A percentile compares a stretch with the other conserved stretches of the same genome.
phyloP scores from a whole-genome alignment of 345 rosid species.

The Camelina hispida region DNA sequence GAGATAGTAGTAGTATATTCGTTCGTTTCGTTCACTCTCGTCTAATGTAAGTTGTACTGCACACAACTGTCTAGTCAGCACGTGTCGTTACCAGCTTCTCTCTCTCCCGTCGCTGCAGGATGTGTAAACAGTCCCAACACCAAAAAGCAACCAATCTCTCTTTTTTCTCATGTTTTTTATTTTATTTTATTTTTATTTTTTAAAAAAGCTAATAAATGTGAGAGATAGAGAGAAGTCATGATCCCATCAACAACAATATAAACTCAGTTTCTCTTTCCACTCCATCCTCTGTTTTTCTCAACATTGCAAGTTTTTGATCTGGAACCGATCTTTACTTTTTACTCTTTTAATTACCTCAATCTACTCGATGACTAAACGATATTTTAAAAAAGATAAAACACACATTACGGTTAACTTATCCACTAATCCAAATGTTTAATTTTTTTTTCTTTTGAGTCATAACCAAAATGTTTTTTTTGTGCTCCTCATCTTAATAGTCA shows the following conservation, averaged over 20 bases:
- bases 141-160: constrained; percentile 26
- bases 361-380: background rate
- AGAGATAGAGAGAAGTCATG: background rate
- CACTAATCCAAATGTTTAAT: background rate
- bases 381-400: background rate
- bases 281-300: background rate
- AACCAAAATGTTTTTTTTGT: too few species aligned
- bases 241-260: constrained; percentile 23
- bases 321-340: background rate
- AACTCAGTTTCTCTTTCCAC: constrained; percentile 18
- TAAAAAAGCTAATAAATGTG: background rate
- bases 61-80: constrained; percentile 38
- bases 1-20: background rate
- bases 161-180: too few species aligned
- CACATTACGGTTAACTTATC: background rate
- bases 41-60: constrained; percentile 16
- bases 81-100: constrained; percentile 39
- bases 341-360: constrained; percentile 2
- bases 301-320: background rate
- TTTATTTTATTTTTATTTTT: too few species aligned
- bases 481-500: too few species aligned
- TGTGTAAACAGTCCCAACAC: constrained; percentile 36
- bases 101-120: background rate
- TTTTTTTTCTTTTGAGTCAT: background rate
- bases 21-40: background rate